phyloP scores from a whole-genome alignment of 305 asterid species.

The Andrographis paniculata region DNA sequence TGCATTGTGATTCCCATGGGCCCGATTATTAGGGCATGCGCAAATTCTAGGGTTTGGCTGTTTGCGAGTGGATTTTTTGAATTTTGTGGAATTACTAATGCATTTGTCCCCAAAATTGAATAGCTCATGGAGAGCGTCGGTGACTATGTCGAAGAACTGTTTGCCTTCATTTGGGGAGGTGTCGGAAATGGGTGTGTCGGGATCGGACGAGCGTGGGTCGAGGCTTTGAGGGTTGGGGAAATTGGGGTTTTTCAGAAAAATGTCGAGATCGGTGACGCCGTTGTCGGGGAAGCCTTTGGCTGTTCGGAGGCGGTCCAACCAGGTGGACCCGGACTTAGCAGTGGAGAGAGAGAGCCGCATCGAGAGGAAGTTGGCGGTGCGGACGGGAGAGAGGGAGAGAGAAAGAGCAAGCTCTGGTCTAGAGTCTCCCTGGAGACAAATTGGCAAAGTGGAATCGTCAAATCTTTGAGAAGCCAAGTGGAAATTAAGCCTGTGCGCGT shows the following conservation, averaged over 20 bases:
- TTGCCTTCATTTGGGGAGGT: conserved; percentile 23
- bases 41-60: conserved; percentile 64
- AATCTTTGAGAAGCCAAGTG: too few species aligned
- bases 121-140: conserved; percentile 58
- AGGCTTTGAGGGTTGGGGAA: conserved; percentile 8
- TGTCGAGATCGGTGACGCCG: conserved; percentile 43
- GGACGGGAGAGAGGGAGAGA: not conserved
- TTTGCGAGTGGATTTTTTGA: conserved; percentile 50
- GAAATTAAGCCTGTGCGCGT: too few species aligned
- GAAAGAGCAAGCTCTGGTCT: too few species aligned
- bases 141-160: conserved; percentile 28
- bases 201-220: conserved; percentile 8
- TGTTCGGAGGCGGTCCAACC: conserved; percentile 76
- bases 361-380: not conserved
- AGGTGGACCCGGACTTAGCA: conserved; percentile 48
- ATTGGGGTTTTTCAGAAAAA: conserved; percentile 34
- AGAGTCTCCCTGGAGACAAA: too few species aligned
- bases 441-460: too few species aligned
- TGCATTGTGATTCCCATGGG: conserved; percentile 20
- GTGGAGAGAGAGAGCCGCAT: conserved; percentile 44
- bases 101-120: conserved; percentile 54
- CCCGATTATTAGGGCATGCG: conserved; percentile 18
- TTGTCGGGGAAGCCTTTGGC: conserved; percentile 62
- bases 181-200: conserved; percentile 12
- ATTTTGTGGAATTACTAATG: conserved; percentile 16